Conservation (phyloP, 345 rosid species). For the Nasturtium officinale region DNA sequence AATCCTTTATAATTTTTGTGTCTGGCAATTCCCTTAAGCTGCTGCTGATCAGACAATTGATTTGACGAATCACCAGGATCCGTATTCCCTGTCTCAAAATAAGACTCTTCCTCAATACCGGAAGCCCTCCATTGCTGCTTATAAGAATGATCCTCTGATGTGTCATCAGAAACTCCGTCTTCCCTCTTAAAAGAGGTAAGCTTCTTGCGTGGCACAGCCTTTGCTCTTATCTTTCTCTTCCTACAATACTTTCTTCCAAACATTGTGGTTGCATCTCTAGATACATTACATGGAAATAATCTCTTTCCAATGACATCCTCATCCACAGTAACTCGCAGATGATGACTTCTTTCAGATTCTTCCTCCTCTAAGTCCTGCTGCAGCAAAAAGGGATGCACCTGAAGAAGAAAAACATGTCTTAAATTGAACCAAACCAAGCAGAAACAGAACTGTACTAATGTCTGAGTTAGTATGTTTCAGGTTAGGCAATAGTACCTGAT, state of each 20-base stretch:
- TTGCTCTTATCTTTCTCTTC: constrained; percentile 64
- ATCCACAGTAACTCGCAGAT: constrained; percentile 43
- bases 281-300: constrained; percentile 32
- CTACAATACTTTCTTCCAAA: constrained; percentile 55
- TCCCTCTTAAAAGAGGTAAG: constrained; percentile 47
- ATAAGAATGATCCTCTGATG: constrained; percentile 49
- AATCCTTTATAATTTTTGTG: constrained; percentile 41
- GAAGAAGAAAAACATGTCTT: constrained; percentile 30
- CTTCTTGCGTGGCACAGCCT: constrained; percentile 53
- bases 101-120: constrained; percentile 49
- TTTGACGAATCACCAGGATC: constrained; percentile 52
- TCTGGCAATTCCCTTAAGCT: constrained; percentile 38
- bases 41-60: constrained; percentile 46
- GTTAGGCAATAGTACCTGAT: constrained; percentile 54
- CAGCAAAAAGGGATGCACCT: constrained; percentile 78
- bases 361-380: constrained; percentile 57
- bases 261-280: constrained; percentile 44
- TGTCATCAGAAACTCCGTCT: constrained; percentile 60
- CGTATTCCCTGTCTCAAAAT: constrained; percentile 46
- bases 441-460: constrained; percentile 13
- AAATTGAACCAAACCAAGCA: background rate
- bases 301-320: constrained; percentile 54
- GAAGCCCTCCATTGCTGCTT: constrained; percentile 49
- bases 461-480: constrained; percentile 4
- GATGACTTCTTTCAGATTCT: constrained; percentile 57